A percentile compares a stretch with the other conserved stretches of the same genome.
Evolutionary conservation across 805 yeast species (phyloP).

Genomic region (Hermanozyma aechmeae): DNA sequence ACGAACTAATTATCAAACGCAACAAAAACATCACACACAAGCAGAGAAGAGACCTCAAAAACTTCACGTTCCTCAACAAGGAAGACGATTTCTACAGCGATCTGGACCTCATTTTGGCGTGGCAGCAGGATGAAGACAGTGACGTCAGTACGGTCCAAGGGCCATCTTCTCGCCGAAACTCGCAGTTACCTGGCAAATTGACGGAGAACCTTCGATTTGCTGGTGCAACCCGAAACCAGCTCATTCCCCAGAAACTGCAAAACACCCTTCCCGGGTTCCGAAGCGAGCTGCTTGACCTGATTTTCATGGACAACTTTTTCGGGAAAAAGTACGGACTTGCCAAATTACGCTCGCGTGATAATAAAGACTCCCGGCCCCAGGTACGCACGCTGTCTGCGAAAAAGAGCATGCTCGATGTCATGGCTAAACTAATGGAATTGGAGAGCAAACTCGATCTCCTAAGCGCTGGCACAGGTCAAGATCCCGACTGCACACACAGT

Average conservation of each 20-base stretch:
- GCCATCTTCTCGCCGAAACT: no score
- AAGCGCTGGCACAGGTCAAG: no score
- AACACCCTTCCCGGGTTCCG: constrained; percentile 25
- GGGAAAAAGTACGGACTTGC: constrained; percentile 22
- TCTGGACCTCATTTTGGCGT: constrained; percentile 16
- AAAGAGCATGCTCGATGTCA: no score
- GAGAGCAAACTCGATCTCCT: no score
- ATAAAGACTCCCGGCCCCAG: no score
- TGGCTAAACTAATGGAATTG: no score
- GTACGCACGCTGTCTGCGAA: no score
- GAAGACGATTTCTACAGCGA: constrained; percentile 23
- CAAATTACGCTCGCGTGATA: no score
- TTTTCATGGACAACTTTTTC: constrained; percentile 25
- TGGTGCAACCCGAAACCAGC: no score
- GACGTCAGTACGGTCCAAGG: constrained; percentile 22
- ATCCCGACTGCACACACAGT: no score
- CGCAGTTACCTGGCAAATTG: no score
- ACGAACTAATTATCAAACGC: constrained; percentile 20
- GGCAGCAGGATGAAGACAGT: constrained; percentile 9
- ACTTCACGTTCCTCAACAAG: constrained; percentile 25
- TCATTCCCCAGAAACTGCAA: constrained; percentile 24
- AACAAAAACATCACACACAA: constrained; percentile 8
- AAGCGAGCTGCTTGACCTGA: constrained; percentile 30
- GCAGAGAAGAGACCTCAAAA: constrained; percentile 15
- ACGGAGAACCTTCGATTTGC: no score